Evolutionary conservation across 805 yeast species (phyloP), one percentile per base, ranked within the genome.

Genomic region (Yamadazyma ubonensis): DNA sequence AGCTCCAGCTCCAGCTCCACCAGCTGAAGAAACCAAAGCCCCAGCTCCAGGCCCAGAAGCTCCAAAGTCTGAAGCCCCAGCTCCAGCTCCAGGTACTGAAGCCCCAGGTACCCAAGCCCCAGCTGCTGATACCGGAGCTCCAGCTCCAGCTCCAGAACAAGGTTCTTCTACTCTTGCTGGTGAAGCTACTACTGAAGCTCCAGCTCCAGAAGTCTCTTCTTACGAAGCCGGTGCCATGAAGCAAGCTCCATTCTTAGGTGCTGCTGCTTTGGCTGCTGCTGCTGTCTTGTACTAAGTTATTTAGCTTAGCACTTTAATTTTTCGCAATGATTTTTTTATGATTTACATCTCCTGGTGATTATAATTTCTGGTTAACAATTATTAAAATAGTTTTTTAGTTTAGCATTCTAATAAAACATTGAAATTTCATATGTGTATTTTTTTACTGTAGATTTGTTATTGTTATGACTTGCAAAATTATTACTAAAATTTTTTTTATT

Each of bases 251-350:
- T 40, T 41, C 36, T 43, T 48, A 22, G 44, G 46, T 40, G 49
- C 59, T 43, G 59, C 58, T 52, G 48, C 51, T 37, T 47, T 57
- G 30, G 63, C 62, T 42, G 54, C 49, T 35, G 57, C 48, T 44
- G 52, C 51, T 46, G 53, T 49, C 45, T 51, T 54, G 35, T 46
- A 48, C 28, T 51, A 40, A 39, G 43, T 19, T 12, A 10, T 15
- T 28, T 35, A 33, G 30, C 14, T 6, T 27, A 16, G 27, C 19
- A 16, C 17, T 12, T 36, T 19, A 11, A 28, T 29, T 21, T 36
- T 36, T 36, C 39, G 39, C 17, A 23, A 20, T 28, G 39, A 26
- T 36, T 36, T 29, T 29, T 35, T 26, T 35, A 33, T 33, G 29
- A 26, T 25, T 33, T 15, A 18, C 14, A 27, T 27, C 23, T 20